These are phyloP conservation scores for Corylus avellana DNA, from an alignment of 306 rosid genomes.

Conservation along the genomic window DNA sequence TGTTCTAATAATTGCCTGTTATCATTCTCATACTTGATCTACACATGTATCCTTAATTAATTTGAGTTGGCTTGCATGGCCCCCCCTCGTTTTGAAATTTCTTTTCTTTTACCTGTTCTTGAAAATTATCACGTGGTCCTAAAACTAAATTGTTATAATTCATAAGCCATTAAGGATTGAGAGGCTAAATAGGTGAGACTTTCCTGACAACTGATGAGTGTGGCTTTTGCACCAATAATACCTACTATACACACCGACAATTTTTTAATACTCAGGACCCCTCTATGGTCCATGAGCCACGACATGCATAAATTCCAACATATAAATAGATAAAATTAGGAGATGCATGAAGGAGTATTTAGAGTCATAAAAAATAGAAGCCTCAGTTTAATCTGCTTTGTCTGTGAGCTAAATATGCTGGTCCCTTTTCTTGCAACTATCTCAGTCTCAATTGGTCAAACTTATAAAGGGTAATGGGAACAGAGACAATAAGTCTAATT, in stretches of 20 bases:
- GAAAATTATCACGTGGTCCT: not conserved
- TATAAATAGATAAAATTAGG: not conserved
- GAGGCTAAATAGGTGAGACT: slow-evolving; percentile 18
- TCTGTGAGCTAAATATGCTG: slow-evolving; percentile 16
- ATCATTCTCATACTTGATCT: too few relatives aligned
- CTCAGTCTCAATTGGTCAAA: slow-evolving; percentile 5
- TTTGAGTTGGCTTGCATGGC: too few relatives aligned
- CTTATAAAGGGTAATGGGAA: slow-evolving; percentile 20
- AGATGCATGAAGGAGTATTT: slow-evolving; percentile 17
- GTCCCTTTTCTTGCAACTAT: slow-evolving; percentile 6
- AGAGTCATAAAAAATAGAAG: slow-evolving; percentile 27
- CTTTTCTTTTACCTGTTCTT: too few relatives aligned
- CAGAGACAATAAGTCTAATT: slow-evolving; percentile 27
- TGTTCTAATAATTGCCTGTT: too few relatives aligned
- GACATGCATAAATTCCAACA: not conserved
- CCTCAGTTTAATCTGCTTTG: slow-evolving; percentile 8
- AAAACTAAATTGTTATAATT: not conserved
- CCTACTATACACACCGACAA: not conserved
- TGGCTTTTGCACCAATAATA: slow-evolving; percentile 10
- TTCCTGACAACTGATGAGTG: slow-evolving; percentile 13
- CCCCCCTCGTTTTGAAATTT: too few relatives aligned
- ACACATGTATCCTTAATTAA: too few relatives aligned
- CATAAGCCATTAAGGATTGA: not conserved
- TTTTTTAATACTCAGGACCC: not conserved
- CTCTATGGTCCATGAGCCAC: not conserved